Base-by-base conservation (phyloP, 768 basidiomycete species). In the Tubosaeta brunneosetosa region DNA sequence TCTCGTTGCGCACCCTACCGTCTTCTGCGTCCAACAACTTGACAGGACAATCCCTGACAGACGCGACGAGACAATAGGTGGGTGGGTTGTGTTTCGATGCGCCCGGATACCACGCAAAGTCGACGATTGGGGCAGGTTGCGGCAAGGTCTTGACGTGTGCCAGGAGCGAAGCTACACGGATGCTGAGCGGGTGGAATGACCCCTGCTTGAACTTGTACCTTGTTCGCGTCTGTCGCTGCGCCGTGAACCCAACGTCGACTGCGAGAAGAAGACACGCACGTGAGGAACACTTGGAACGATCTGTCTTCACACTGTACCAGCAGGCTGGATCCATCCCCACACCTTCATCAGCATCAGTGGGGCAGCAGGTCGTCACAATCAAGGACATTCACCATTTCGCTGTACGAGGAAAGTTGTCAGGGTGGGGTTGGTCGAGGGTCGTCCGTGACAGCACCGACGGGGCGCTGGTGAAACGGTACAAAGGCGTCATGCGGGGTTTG, bases 61-160 rank as follows among this genome's bases (percentile, higher is more conserved):
- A 92, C 0, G 88, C 80, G 0, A 91, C 72, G 64, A 94, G 94
- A 67, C 93, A 94, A 65, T 81, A 97, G 2, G 84, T 75, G 0
- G 84, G 77, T 0, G 82, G 80, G 41, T 84, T 74, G 7, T 64
- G 60, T 1, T 68, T 59, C 0, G 81, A 79, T 0, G 94, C 94
- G 1, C 78, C 74, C 0, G 95, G 94, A 63, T 88, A 95, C 94
- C 94, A 97, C 16, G 76, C 54, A 57, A 82, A 86, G 50, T 93
- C 89, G 33, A 93, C 77, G 33, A 94, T 79, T 0, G 92, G 81
- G 0, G 85, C 77, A 1, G 89, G 70, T 64, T 91, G 90, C 0
- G 60, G 50, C 34, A 83, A 67, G 40, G 63, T 60, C 27, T 61
- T 58, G 42, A 54, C 22, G 37, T 67, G 65, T 27, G 10, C 17